Base-by-base conservation (phyloP, 2,329 filamentous ascomycete species). In the Xylariaceae sp. region DNA sequence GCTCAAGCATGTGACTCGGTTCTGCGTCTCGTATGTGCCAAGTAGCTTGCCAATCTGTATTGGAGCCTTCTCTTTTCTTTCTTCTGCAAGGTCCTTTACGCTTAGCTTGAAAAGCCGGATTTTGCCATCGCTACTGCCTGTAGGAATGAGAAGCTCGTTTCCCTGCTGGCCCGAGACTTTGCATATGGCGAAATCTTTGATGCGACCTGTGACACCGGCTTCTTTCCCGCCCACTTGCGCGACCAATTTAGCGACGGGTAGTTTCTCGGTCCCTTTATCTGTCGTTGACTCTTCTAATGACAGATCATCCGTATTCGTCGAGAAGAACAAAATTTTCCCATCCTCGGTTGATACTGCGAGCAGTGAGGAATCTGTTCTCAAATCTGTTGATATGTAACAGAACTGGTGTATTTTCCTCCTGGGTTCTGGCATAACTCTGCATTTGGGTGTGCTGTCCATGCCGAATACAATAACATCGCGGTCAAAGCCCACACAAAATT, bases 401-500 rank as follows among this genome's bases (percentile, higher is more conserved):
- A 97, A 81, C 68, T 94, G 86, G 71, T 97, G 93, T 21, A 98
- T 78, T 78, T 97, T 98, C 16, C 87, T 92, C 64, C 80, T 79
- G 1, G 86, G 83, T 36, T 82, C 78, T 11, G 89, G 84, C 69
- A 91, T 78, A 43, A 95, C 80, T 65, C 87, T 85, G 71, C 90
- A 94, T 70, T 85, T 90, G 2, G 92, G 89, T 61, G 87, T 88
- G 60, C 91, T 95, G 71, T 97, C 91, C 79, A 95, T 90, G 60
- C 91, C 92, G 71, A 95, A 98, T 0, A 96, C 85, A 26, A 95
- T 82, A 6, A 89, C 83, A 43, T 95, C 92, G 64, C 91, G 83
- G 72, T 98, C 94, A 70, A 98, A 98, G 0, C 83, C 89, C 3
- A 99, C 90, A 0, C 90, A 90, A 68, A 95, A 99, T 69, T 96